Conservation (phyloP, 2,329 filamentous ascomycete genomes). For the Aureobasidium sp. region DNA sequence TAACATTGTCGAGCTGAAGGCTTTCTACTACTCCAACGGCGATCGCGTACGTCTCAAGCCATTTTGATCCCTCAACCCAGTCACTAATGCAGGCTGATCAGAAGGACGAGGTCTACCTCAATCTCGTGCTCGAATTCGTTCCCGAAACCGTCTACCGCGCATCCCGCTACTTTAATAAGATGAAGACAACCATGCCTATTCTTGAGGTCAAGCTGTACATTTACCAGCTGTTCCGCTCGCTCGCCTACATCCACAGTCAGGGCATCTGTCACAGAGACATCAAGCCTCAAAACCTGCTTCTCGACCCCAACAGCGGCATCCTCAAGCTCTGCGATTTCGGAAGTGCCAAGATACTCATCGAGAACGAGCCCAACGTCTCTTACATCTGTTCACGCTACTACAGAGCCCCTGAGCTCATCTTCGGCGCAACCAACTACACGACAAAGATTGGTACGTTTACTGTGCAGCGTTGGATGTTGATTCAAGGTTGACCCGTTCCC, state of each 20-base stretch:
- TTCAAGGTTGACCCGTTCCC: neutral
- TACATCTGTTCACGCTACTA: slow-evolving; percentile 99
- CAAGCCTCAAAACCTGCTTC: slow-evolving; percentile 93
- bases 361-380: slow-evolving; percentile 98
- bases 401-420: slow-evolving; percentile 93
- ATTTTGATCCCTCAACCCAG: neutral
- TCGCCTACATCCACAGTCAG: slow-evolving; percentile 98
- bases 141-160: slow-evolving; percentile 97
- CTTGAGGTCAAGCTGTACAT: slow-evolving; percentile 99
- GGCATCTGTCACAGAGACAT: slow-evolving; percentile 99
- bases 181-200: slow-evolving; percentile 99
- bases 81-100: slow-evolving; percentile 20
- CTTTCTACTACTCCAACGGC: slow-evolving; percentile 98
- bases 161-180: slow-evolving; percentile 98
- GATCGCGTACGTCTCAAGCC: slow-evolving; percentile 59
- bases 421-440: slow-evolving; percentile 97
- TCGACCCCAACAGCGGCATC: slow-evolving; percentile 84
- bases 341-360: slow-evolving; percentile 95
- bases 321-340: slow-evolving; percentile 98
- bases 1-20: slow-evolving; percentile 97
- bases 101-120: slow-evolving; percentile 96
- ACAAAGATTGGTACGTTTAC: slow-evolving; percentile 86
- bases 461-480: neutral
- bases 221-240: slow-evolving; percentile 95
- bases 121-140: slow-evolving; percentile 95